Evolutionary conservation across 75 land plant species (phyloP), one percentile per base, ranked within the genome.

Genomic region (Pinus taeda): DNA sequence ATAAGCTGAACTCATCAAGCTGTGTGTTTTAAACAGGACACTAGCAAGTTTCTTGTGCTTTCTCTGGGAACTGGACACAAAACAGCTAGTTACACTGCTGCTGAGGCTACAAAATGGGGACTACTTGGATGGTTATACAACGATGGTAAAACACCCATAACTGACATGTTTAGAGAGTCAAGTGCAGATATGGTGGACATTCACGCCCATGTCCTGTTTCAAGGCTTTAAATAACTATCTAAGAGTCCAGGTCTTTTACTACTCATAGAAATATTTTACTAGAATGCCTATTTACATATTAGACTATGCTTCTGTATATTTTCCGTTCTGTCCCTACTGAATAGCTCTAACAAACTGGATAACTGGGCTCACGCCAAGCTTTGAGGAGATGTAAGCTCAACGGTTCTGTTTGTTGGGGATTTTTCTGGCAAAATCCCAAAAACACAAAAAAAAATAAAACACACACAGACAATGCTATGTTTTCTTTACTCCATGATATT

Each of bases 1-100:
- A 26, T 26, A 26, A 26, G 26, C 26, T 26, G 0, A 26, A 26
- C 26, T 26, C 0, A 26, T 26, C 26, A 26, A 26, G 26, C 26
- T 26, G 26, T 26, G 26, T 26, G 39, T 61, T 39, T 18, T 6
- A 6, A 37, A 0, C 12, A 36, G 71, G 71, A 67, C 53, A n/a
- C 11, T 42, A 15, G 29, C 8, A 71, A 57, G 55, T 71, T 71
- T 57, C 49, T 82, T 45, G 85, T 83, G 56, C 26, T 85, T 29
- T 85, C 87, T 14, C 78, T 85, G 7, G 87, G 85, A 5, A 79
- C 81, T 15, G 87, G 87, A 21, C 21, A 71, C 59, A 20, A 79
- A 57, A 33, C 39, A 12, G 58, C 55, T 39, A 76, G 75, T 61
- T 85, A 78, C 74, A 53, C 62, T 14, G 87, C 85, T 9, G 36